Conservation (phyloP, 345 rosid genomes). For the Eutrema heterophyllum region DNA sequence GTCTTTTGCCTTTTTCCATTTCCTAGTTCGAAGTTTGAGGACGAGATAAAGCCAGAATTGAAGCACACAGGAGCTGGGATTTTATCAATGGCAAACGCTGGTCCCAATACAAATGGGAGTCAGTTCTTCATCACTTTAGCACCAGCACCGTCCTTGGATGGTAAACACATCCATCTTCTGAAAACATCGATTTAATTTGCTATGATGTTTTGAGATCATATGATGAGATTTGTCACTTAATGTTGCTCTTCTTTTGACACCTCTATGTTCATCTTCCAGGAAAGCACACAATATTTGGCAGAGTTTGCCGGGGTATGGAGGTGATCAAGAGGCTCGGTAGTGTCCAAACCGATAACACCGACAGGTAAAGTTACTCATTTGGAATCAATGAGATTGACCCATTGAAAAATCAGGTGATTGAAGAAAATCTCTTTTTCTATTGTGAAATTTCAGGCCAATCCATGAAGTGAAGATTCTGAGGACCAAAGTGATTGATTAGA, state of each 20-base stretch:
- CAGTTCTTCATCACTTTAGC: slow-evolving; percentile 92
- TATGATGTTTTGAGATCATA: neutral
- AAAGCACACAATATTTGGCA: slow-evolving; percentile 93
- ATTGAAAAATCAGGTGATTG: neutral
- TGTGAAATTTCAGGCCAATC: slow-evolving; percentile 55
- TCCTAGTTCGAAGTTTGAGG: slow-evolving; percentile 69
- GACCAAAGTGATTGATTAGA: slow-evolving; percentile 69
- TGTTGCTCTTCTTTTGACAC: neutral
- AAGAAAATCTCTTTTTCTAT: neutral
- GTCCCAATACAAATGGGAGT: slow-evolving; percentile 89
- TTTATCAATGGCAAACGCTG: slow-evolving; percentile 96
- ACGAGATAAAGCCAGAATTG: slow-evolving; percentile 76
- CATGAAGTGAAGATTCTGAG: slow-evolving; percentile 95
- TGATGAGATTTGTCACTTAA: neutral
- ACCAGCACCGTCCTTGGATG: slow-evolving; percentile 80
- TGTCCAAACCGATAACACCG: slow-evolving; percentile 91
- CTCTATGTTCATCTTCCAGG: slow-evolving; percentile 38
- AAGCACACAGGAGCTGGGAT: slow-evolving; percentile 97
- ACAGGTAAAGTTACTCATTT: slow-evolving; percentile 45
- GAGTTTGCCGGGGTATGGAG: slow-evolving; percentile 90
- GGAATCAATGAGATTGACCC: neutral
- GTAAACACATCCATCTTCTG: slow-evolving; percentile 34
- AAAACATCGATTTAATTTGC: neutral
- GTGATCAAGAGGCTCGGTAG: slow-evolving; percentile 94
- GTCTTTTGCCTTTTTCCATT: neutral